Conservation (phyloP, 441 rosid genomes). For the Rhodomyrtus psidioides region DNA sequence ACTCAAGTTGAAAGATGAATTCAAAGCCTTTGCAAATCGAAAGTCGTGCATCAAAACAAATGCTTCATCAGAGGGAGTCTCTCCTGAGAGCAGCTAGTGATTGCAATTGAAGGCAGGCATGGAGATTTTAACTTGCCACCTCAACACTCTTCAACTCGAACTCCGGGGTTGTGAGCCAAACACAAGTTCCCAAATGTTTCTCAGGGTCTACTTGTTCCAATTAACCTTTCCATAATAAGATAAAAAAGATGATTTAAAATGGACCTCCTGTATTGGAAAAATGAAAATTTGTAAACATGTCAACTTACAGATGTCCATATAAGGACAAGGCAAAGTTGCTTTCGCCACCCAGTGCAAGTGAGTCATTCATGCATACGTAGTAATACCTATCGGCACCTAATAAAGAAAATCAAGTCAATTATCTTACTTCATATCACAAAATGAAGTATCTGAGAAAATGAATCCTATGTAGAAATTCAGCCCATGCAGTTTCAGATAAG, state of each 20-base stretch:
- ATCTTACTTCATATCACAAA: neutral
- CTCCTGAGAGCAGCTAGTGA: neutral
- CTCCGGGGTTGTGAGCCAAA: conserved; percentile 57
- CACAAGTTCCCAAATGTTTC: conserved; percentile 78
- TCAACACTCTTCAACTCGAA: conserved; percentile 39
- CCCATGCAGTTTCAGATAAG: too few relatives aligned
- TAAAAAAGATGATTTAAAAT: neutral
- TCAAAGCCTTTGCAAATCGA: neutral
- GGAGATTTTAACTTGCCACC: neutral
- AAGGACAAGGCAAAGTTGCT: too few relatives aligned
- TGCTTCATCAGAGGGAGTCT: neutral
- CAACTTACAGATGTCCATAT: conserved; percentile 78
- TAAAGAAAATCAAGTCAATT: neutral
- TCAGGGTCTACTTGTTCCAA: too few relatives aligned
- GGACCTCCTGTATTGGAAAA: neutral
- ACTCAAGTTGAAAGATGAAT: neutral
- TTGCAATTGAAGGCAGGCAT: neutral
- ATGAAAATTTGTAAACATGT: neutral
- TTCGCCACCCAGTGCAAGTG: too few relatives aligned
- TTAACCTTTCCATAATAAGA: conserved; percentile 38
- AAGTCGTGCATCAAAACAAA: neutral
- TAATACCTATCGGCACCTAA: conserved; percentile 83
- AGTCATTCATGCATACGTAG: conserved; percentile 70
- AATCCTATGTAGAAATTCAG: too few relatives aligned
- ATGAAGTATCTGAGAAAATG: neutral